These are phyloP conservation scores for Tricholoma hemisulphureum DNA, from an alignment of 768 basidiomycete species.

Conservation along the genomic window DNA sequence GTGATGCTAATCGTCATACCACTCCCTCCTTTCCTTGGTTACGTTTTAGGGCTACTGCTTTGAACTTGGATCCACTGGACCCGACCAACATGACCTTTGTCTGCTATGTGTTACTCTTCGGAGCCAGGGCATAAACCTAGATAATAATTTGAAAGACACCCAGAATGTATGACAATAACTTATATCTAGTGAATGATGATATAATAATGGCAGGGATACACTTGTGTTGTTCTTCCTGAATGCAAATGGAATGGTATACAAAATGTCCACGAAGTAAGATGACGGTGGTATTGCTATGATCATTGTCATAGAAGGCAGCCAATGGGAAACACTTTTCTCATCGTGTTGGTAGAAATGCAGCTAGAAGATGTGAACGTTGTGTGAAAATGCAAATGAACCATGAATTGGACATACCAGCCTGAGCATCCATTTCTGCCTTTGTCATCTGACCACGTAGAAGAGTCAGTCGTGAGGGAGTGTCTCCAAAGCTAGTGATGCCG, in stretches of 20 bases:
- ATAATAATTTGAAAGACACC: not conserved
- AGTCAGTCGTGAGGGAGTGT: conserved; percentile 1
- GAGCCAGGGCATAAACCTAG: too few species aligned
- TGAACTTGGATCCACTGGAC: not conserved
- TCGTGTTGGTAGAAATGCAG: conserved; percentile 63
- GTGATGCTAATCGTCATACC: not conserved
- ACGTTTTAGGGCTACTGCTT: not conserved
- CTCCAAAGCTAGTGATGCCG: conserved; percentile 11
- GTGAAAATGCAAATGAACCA: not conserved
- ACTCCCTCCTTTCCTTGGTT: not conserved
- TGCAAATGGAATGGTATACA: conserved; percentile 1
- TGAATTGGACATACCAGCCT: conserved; percentile 59
- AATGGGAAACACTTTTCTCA: not conserved
- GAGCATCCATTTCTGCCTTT: conserved; percentile 58
- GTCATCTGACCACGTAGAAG: conserved; percentile 39
- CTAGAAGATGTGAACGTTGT: conserved; percentile 29
- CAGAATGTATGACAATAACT: not conserved
- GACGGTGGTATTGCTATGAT: not conserved
- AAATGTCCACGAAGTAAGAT: not conserved
- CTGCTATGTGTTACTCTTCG: too few species aligned
- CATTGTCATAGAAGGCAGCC: not conserved
- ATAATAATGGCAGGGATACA: conserved; percentile 1
- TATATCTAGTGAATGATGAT: conserved; percentile 7
- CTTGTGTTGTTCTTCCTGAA: not conserved
- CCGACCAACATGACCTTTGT: too few species aligned